Evolutionary conservation across 192 early-diverging fungal species (phyloP).

Genomic region (Coemansia sp.): DNA sequence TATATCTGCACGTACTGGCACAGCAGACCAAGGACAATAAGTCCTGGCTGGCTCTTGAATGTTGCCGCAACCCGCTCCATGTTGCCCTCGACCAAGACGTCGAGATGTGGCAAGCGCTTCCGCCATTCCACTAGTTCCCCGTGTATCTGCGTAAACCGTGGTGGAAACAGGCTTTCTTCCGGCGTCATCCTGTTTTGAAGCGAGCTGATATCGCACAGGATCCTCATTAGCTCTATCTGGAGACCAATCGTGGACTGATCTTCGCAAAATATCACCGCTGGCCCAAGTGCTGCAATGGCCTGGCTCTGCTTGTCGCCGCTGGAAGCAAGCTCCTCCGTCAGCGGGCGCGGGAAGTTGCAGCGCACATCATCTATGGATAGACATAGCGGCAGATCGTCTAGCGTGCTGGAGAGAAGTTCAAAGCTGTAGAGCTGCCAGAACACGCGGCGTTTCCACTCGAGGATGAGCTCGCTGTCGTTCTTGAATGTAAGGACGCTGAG

Average conservation of each 20-base stretch:
- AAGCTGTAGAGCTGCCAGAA: slow-evolving; percentile 53
- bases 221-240: slow-evolving; percentile 39
- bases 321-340: slow-evolving; percentile 12
- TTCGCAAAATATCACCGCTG: slow-evolving; percentile 39
- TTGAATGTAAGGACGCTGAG: slow-evolving; percentile 29
- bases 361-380: slow-evolving; percentile 33
- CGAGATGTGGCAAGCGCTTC: slow-evolving; percentile 22
- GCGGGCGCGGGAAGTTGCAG: slow-evolving; percentile 29
- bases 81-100: slow-evolving; percentile 22
- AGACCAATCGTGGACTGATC: slow-evolving; percentile 24
- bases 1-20: slow-evolving; percentile 39
- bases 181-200: slow-evolving; percentile 32
- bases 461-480: slow-evolving; percentile 23
- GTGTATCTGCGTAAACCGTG: slow-evolving; percentile 16
- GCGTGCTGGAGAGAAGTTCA: slow-evolving; percentile 35
- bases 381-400: slow-evolving; percentile 40
- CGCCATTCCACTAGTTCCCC: slow-evolving; percentile 25
- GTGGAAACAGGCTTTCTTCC: slow-evolving; percentile 31
- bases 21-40: slow-evolving; percentile 33
- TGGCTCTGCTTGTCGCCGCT: background rate
- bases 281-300: slow-evolving; percentile 24
- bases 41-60: slow-evolving; percentile 11
- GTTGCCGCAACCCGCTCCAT: slow-evolving; percentile 10
- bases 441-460: slow-evolving; percentile 53
- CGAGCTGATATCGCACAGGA: slow-evolving; percentile 39